These are phyloP conservation scores for Xylariaceae sp. DNA, from an alignment of 2,329 filamentous ascomycete genomes.

Conservation along the genomic window DNA sequence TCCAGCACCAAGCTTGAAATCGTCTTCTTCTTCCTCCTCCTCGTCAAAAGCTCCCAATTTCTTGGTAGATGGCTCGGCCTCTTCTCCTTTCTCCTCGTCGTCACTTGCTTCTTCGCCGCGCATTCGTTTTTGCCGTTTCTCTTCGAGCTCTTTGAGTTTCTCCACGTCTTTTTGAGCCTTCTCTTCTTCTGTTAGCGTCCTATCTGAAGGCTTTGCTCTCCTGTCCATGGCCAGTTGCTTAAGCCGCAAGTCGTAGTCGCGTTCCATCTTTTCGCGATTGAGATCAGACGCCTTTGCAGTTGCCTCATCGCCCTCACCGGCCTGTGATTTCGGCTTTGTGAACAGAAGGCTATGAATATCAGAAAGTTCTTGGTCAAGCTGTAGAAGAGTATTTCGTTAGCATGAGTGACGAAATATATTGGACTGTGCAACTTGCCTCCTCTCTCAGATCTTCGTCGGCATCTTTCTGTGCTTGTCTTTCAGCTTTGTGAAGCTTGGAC, in stretches of 20 bases:
- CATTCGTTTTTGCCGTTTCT: slow-evolving; percentile 80
- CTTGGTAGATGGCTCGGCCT: not conserved
- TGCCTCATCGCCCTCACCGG: slow-evolving; percentile 26
- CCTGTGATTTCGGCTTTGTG: slow-evolving; percentile 38
- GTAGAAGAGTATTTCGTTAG: slow-evolving; percentile 27
- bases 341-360: slow-evolving; percentile 69
- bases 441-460: slow-evolving; percentile 74
- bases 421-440: slow-evolving; percentile 11
- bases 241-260: slow-evolving; percentile 80
- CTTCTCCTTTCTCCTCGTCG: slow-evolving; percentile 32
- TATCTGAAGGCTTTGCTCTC: slow-evolving; percentile 76
- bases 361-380: slow-evolving; percentile 77
- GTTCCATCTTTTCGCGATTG: slow-evolving; percentile 66
- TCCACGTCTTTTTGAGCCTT: slow-evolving; percentile 70
- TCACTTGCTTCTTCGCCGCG: slow-evolving; percentile 58
- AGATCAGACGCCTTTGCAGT: slow-evolving; percentile 42
- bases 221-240: slow-evolving; percentile 79
- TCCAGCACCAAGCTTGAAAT: slow-evolving; percentile 56
- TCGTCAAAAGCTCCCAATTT: slow-evolving; percentile 27
- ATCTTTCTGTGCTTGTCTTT: slow-evolving; percentile 86
- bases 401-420: not conserved
- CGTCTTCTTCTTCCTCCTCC: slow-evolving; percentile 50
- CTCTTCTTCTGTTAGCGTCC: slow-evolving; percentile 89
- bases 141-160: slow-evolving; percentile 73
- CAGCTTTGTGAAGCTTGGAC: slow-evolving; percentile 91